phyloP scores from a whole-genome alignment of 176 grass and related monocot species.

The Oryza glaberrima region DNA sequence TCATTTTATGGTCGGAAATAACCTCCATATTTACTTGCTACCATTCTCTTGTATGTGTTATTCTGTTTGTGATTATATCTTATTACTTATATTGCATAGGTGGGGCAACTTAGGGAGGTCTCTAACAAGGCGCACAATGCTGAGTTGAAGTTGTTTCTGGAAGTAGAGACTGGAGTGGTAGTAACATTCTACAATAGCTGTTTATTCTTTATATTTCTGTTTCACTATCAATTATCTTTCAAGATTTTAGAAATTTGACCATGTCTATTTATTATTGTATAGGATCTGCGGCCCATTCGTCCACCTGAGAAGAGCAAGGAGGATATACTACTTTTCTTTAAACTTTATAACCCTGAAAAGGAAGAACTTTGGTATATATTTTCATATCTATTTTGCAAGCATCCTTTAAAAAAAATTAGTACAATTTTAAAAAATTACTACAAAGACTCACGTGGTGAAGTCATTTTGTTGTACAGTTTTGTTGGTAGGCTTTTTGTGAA shows the following conservation, averaged over 20 bases:
- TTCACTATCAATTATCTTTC: constrained; percentile 22
- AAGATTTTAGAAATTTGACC: constrained; percentile 23
- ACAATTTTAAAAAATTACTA: constrained; percentile 15
- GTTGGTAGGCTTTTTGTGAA: constrained; percentile 89
- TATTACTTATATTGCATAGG: constrained; percentile 51
- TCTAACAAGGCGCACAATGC: constrained; percentile 98
- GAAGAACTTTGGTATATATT: constrained; percentile 90
- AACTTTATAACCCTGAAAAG: constrained; percentile 93
- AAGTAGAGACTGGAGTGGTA: constrained; percentile 89
- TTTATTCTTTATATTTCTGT: constrained; percentile 30
- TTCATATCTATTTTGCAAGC: constrained; percentile 19
- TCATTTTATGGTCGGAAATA: background rate
- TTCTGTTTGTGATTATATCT: constrained; percentile 22
- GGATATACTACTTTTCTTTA: constrained; percentile 95
- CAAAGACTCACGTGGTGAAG: constrained; percentile 32
- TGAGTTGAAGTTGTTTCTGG: constrained; percentile 93
- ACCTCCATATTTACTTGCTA: background rate
- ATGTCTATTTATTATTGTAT: constrained; percentile 33
- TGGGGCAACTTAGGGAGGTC: constrained; percentile 93
- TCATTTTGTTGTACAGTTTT: constrained; percentile 59
- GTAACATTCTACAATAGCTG: constrained; percentile 22
- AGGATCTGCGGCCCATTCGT: constrained; percentile 76
- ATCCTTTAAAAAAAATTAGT: constrained; percentile 11
- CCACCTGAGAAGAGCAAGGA: constrained; percentile 91
- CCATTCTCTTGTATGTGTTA: background rate